Base-by-base conservation (phyloP, 1,284 basidiomycete species). In the Tremellales sp. region DNA sequence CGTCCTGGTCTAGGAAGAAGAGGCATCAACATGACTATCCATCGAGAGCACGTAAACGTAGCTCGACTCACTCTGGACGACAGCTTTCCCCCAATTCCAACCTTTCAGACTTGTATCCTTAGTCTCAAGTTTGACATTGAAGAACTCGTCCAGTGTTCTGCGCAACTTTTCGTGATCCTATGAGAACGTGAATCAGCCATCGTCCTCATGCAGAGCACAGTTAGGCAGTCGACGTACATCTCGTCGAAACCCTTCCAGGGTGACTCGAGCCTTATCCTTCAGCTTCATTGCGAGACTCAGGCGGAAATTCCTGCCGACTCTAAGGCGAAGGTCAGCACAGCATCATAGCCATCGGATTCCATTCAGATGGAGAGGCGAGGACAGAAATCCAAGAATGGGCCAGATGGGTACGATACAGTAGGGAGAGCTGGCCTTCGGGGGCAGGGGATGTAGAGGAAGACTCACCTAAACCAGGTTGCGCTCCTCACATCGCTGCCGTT, bases 11-110 rank as follows among this genome's bases (percentile, higher is more conserved):
- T 95, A 57, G 2, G n/a, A 51, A 12, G 21, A 38, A 34, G 9
- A 25, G 32, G 7, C 28, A 50, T 12, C 24, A 37, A 29, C 10
- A 49, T 51, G 31, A 57, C 50, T 13, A 39, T 9, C 10, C 27
- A 19, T n/a, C 27, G 5, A 16, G 31, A n/a, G 16, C 14, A 40
- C 35, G 19, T 32, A 25, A 14, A 19, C 24, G 22, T 3, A 14
- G 3, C 43, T 21, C 42, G 33, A 21, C 79, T 54, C 56, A 88
- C 92, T 87, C 78, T 90, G 87, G 57, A 98, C 91, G 64, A 94
- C 89, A 3, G 88, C 88, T 32, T 86, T 81, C 14, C 95, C 95
- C 95, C 95, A 99, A 70, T 99, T 98, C 92, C 92, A 98, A 1
- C 95, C 95, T 66, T 91, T 90, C 65, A 93, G 81, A 7, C 87